These are phyloP conservation scores for Tetradesmus obliquus DNA, from an alignment of 139 green algal species.

Conservation along the genomic window DNA sequence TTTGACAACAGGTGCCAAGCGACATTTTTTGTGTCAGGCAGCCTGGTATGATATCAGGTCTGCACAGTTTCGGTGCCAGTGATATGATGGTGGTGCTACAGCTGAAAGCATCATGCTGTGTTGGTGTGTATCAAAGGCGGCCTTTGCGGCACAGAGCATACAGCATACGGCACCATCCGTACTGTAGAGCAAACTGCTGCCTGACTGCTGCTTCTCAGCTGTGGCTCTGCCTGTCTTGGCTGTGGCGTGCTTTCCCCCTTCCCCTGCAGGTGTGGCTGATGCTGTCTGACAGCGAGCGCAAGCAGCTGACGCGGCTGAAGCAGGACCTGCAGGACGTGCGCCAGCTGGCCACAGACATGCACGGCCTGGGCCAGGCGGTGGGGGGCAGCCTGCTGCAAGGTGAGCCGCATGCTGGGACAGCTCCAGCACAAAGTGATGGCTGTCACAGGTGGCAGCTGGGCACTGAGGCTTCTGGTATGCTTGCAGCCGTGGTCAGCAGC, in stretches of 20 bases:
- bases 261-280: constrained; percentile 44
- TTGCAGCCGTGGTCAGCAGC: background rate
- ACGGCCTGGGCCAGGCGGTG: constrained; percentile 6
- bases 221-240: background rate
- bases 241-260: background rate
- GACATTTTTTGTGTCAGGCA: no score
- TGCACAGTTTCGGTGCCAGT: no score
- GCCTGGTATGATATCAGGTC: no score
- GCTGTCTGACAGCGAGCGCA: constrained; percentile 43
- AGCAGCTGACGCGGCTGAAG: constrained; percentile 50
- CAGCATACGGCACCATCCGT: no score
- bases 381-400: constrained; percentile 38
- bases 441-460: background rate
- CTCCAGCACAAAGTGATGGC: background rate
- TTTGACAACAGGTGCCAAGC: background rate
- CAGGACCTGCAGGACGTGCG: constrained; percentile 45
- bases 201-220: background rate
- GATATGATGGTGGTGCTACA: no score
- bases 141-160: no score
- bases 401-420: background rate
- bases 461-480: background rate
- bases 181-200: no score
- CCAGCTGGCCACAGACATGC: constrained; percentile 22
- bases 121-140: background rate
- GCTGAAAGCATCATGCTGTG: no score